A percentile compares a stretch with the other conserved stretches of the same genome.
phyloP scores from a whole-genome alignment of 2,329 filamentous ascomycete genomes.

The Parastagonospora avenae region DNA sequence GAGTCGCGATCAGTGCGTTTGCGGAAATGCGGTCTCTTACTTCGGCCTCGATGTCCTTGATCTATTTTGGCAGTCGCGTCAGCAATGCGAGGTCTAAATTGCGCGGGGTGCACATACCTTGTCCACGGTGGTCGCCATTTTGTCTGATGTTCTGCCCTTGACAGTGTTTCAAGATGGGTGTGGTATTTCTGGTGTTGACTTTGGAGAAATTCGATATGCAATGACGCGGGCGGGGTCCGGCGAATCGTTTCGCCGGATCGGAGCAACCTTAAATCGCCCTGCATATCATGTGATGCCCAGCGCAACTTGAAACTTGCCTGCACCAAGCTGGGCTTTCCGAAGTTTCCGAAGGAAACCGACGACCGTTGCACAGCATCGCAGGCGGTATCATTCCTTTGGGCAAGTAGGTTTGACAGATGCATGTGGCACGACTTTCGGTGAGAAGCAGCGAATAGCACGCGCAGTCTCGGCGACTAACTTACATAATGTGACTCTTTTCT shows the following conservation, averaged over 20 bases:
- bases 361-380: conserved; percentile 1
- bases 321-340: conserved; percentile 12
- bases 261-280: not conserved
- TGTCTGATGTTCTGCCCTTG: conserved; percentile 45
- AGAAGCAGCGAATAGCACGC: conserved; percentile 26
- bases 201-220: conserved; percentile 38
- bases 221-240: conserved; percentile 35
- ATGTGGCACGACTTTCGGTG: conserved; percentile 6
- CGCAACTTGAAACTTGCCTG: conserved; percentile 4
- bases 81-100: conserved; percentile 37
- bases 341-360: conserved; percentile 31
- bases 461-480: conserved; percentile 24
- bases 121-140: conserved; percentile 95
- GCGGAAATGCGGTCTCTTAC: conserved; percentile 57
- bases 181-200: conserved; percentile 7
- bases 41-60: conserved; percentile 96
- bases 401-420: conserved; percentile 9
- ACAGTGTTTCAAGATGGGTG: conserved; percentile 5
- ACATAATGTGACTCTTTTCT: conserved; percentile 30
- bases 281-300: no score
- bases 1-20: conserved; percentile 22
- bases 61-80: conserved; percentile 59
- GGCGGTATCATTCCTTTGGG: conserved; percentile 5
- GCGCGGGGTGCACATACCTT: conserved; percentile 66
- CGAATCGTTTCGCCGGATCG: conserved; percentile 18